Conservation (phyloP, 2,329 filamentous ascomycete species). For the Alternaria novae-zelandiae region DNA sequence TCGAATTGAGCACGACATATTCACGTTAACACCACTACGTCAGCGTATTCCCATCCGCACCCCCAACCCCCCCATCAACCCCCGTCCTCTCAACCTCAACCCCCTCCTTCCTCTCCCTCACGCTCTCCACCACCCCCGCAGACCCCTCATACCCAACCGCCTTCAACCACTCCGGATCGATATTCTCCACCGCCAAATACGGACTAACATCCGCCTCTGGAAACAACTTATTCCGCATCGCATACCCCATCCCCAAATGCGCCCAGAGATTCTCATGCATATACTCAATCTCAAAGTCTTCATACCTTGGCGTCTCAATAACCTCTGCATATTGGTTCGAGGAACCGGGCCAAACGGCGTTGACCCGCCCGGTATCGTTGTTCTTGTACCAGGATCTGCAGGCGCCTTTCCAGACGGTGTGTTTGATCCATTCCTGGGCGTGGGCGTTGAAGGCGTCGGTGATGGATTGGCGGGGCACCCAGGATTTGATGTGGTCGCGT, state of each 20-base stretch:
- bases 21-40: no score
- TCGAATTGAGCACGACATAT: no score
- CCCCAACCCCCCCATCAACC: neutral
- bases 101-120: slow-evolving; percentile 14
- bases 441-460: slow-evolving; percentile 54
- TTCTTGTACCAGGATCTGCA: slow-evolving; percentile 57
- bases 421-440: slow-evolving; percentile 56
- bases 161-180: slow-evolving; percentile 53
- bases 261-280: slow-evolving; percentile 52
- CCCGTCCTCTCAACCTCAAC: slow-evolving; percentile 3
- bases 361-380: slow-evolving; percentile 45
- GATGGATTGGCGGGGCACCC: slow-evolving; percentile 50
- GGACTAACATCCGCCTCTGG: slow-evolving; percentile 45
- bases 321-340: slow-evolving; percentile 57
- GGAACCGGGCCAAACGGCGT: slow-evolving; percentile 58
- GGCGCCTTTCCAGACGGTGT: slow-evolving; percentile 57
- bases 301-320: slow-evolving; percentile 49
- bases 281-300: slow-evolving; percentile 54
- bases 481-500: slow-evolving; percentile 53
- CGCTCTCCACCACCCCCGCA: slow-evolving; percentile 21
- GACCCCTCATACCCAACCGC: slow-evolving; percentile 33
- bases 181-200: slow-evolving; percentile 49
- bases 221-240: slow-evolving; percentile 28
- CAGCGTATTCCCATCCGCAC: neutral
- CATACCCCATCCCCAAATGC: slow-evolving; percentile 51